Conservation (phyloP, 2,329 filamentous ascomycete genomes). For the Nemania sp. region DNA sequence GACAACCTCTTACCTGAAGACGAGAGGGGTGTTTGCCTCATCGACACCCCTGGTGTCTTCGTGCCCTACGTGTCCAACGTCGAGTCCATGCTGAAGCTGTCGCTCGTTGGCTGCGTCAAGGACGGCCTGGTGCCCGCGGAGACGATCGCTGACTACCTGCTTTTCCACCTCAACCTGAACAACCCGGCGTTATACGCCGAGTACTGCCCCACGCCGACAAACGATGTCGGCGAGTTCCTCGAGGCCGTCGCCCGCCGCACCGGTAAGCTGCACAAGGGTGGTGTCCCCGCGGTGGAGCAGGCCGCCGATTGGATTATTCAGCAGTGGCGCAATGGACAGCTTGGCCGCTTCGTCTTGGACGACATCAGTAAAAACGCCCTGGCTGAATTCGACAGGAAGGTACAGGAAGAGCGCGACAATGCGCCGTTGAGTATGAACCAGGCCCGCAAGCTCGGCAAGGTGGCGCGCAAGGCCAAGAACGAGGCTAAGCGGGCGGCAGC, state of each 20-base stretch:
- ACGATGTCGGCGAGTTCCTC: constrained; percentile 82
- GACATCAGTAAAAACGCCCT: constrained; percentile 73
- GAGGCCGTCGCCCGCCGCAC: constrained; percentile 77
- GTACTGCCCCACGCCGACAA: constrained; percentile 76
- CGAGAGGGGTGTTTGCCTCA: constrained; percentile 78
- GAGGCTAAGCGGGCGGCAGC: constrained; percentile 30
- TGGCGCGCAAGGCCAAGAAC: constrained; percentile 57
- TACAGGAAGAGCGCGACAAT: constrained; percentile 59
- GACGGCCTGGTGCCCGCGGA: constrained; percentile 83
- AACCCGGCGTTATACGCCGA: constrained; percentile 70
- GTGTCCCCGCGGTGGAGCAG: constrained; percentile 75
- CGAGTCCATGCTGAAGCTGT: constrained; percentile 94
- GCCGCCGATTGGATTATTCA: constrained; percentile 85
- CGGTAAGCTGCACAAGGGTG: constrained; percentile 81
- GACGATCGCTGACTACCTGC: constrained; percentile 88
- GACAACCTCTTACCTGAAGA: constrained; percentile 47
- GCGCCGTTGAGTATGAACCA: constrained; percentile 72
- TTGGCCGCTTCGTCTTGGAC: constrained; percentile 85
- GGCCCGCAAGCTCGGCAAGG: constrained; percentile 75
- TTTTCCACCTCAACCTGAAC: constrained; percentile 82
- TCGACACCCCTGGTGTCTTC: constrained; percentile 96
- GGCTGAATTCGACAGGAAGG: background rate
- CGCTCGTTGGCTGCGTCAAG: constrained; percentile 89
- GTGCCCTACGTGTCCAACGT: constrained; percentile 88
- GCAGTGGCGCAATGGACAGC: constrained; percentile 80